Evolutionary conservation across 2,329 filamentous ascomycete species (phyloP), one percentile per base, ranked within the genome.

Genomic region (Dendryphion nanum): DNA sequence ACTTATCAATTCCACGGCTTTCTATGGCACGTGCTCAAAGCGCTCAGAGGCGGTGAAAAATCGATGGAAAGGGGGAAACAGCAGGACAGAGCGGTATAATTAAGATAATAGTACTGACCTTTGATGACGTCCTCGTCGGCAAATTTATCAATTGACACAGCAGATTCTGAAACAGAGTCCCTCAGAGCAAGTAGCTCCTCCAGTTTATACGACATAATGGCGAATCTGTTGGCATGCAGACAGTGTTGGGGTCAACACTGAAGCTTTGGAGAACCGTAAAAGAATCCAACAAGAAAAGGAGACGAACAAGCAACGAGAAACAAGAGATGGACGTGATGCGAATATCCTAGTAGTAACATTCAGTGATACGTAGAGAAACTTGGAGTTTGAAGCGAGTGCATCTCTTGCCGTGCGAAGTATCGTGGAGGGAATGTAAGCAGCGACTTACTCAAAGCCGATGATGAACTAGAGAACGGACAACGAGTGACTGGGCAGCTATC

Each of bases 101-200:
- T 30, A 35, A 36, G 33, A n/a, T n/a, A n/a, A n/a, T n/a, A 33
- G 31, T 37, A 10, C 65, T 53, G 37, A 67, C 66, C 66, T 59
- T 66, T 68, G 51, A 69, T 65, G 14, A 60, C 63, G 38, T 69
- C 64, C 47, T 68, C 66, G 38, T 68, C 60, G 13, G 57, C 57
- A 37, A 69, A 69, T 43, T 59, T 66, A 33, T 69, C 66, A 18
- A 69, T 53, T 12, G 65, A 69, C 18, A 69, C 64, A 8, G 65
- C 61, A 19, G 65, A 68, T 46, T 68, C 66, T 6, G 66, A 67
- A 3, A 66, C 63, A 1, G 66, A 68, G 40, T 64, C 62, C 30
- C 66, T 53, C 23, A 69, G 52, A 30, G 66, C 66, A 23, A 69
- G 58, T 7, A 69, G 52, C 48, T 69, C 64, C 38, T 67, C 65